These are phyloP conservation scores for Zoysia matrella DNA, from an alignment of 202 grass and related monocot genomes.

Conservation along the genomic window DNA sequence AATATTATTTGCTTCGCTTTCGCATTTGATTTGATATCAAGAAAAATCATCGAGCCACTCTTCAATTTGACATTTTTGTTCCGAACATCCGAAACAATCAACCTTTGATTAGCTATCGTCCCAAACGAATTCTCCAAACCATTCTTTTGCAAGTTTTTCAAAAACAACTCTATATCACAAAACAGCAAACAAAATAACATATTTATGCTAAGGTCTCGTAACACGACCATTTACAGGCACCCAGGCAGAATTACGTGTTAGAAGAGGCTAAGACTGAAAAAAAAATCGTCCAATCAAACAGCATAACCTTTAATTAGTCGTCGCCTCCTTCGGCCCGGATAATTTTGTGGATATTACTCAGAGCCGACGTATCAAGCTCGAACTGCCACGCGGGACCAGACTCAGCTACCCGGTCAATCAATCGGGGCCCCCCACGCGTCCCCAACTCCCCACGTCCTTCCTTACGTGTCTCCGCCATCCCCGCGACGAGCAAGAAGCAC, in stretches of 20 bases:
- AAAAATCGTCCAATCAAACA: background rate
- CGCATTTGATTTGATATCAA: background rate
- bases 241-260: background rate
- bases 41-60: background rate
- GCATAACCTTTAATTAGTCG: background rate
- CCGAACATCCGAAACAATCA: background rate
- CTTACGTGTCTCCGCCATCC: constrained; percentile 25
- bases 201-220: background rate
- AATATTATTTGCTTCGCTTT: background rate
- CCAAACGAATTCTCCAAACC: background rate
- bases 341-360: constrained; percentile 2
- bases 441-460: background rate
- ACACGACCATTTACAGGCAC: background rate
- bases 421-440: background rate
- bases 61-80: background rate
- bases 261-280: background rate
- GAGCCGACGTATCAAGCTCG: background rate
- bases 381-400: constrained; percentile 17
- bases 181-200: background rate
- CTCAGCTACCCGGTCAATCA: background rate
- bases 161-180: too few species aligned
- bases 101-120: background rate
- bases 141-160: background rate
- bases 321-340: constrained; percentile 14
- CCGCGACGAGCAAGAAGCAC: background rate